Percentiles rank a stretch among this genome's conserved stretches.
Conservation (phyloP, 2,329 filamentous ascomycete species). For the Knufia fluminis region DNA sequence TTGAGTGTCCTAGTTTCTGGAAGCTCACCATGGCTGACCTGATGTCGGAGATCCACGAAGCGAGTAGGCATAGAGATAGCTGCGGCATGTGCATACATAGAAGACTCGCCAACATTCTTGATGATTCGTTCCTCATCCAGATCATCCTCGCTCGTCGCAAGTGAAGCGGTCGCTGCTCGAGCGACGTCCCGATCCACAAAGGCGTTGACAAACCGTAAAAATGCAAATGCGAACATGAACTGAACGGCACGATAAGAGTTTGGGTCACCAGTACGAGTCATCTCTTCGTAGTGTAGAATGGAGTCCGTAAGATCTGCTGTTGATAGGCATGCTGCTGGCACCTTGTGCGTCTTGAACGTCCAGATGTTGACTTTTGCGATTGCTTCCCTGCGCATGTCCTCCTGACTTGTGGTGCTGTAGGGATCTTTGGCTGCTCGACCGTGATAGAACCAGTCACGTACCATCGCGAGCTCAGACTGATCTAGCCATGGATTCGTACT, state of each 20-base stretch:
- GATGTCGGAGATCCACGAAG: constrained; percentile 73
- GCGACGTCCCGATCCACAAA: constrained; percentile 24
- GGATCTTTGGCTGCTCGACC: constrained; percentile 15
- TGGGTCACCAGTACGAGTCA: constrained; percentile 8
- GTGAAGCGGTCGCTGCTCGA: constrained; percentile 13
- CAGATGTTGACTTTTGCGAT: constrained; percentile 20
- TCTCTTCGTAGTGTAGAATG: constrained; percentile 18
- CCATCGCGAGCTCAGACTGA: constrained; percentile 22
- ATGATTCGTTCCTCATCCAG: constrained; percentile 5
- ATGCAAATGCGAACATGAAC: constrained; percentile 24
- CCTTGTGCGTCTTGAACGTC: constrained; percentile 18
- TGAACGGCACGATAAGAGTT: constrained; percentile 18
- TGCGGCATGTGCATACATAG: constrained; percentile 22
- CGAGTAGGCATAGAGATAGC: constrained; percentile 36
- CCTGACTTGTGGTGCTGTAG: constrained; percentile 8
- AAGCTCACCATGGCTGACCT: constrained; percentile 71
- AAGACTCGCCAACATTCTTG: constrained; percentile 16
- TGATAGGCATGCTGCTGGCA: constrained; percentile 17
- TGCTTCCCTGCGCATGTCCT: constrained; percentile 20
- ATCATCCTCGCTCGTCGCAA: constrained; percentile 10
- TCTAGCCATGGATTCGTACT: constrained; percentile 18
- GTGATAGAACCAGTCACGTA: constrained; percentile 23
- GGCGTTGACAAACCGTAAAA: constrained; percentile 23
- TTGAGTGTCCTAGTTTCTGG: constrained; percentile 61
- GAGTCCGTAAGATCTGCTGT: constrained; percentile 22